Base-by-base conservation (phyloP, 2,329 filamentous ascomycete genomes). In the Pseudogymnoascus sp. region DNA sequence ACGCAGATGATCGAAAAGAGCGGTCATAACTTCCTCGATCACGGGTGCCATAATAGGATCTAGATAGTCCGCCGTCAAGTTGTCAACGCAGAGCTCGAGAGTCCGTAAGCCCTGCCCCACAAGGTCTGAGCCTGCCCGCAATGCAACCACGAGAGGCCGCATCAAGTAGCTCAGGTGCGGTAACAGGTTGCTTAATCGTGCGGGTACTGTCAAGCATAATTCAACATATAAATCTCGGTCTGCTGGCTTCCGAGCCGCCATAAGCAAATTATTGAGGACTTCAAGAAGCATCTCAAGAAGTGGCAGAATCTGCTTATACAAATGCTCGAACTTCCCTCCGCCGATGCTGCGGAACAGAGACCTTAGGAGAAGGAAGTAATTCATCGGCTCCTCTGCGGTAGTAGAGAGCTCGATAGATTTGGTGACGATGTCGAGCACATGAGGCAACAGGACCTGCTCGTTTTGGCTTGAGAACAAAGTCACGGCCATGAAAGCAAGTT, bases 21-120 rank as follows among this genome's bases (percentile, higher is more conserved):
- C 93, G 55, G 92, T 94, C 94, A 99, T 99, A 49, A 99, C 80
- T 72, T 99, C 94, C 69, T 99, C 93, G 74, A 99, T 97, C 25
- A 97, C 95, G 0, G 94, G 95, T 2, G 93, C 91, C 93, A 99
- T 99, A 70, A 99, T 97, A 0, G 94, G 95, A 69, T 99, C 94
- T 12, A 99, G 79, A 71, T 99, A 99, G 71, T 99, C 94, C 0
- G 94, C 93, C 0, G 95, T 99, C 0, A 99, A 82, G 69, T 99
- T 99, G 66, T 99, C 94, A 16, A 99, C 94, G 70, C 94, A 99
- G 1, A 99, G 83, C 71, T 99, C 94, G 4, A 99, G 79, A 0
- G 94, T 99, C 28, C 95, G 82, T 5, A 99, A 80, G 0, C 94
- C 94, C 74, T 99, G 95, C 0, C 92, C 92, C 16, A 99, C 93